Percentiles rank a stretch among this genome's conserved stretches.
Conservation (phyloP, 1,284 basidiomycete species). For the Marasmius tenuissimus region DNA sequence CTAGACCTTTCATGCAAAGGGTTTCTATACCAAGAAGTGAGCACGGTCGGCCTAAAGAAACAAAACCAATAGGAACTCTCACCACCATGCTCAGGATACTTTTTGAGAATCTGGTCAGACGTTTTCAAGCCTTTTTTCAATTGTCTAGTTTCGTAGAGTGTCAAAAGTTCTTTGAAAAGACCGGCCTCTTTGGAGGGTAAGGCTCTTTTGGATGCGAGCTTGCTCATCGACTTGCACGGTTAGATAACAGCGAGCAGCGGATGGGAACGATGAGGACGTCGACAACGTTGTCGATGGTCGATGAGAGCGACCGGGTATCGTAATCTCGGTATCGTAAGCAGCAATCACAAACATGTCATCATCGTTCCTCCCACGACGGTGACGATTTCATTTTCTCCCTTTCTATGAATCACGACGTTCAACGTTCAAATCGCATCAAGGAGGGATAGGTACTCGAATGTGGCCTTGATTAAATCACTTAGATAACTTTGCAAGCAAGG, state of each 20-base stretch:
- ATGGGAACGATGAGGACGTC: neutral
- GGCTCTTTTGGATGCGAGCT: slow-evolving; percentile 37
- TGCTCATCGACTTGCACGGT: neutral
- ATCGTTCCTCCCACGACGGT: too few species aligned
- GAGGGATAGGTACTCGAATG: too few species aligned
- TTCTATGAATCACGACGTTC: too few species aligned
- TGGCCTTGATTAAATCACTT: too few species aligned
- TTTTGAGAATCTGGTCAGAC: slow-evolving; percentile 93
- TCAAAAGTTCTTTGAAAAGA: slow-evolving; percentile 89
- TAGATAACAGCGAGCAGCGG: slow-evolving; percentile 4
- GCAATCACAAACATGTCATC: too few species aligned
- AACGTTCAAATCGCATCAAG: too few species aligned
- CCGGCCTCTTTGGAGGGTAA: slow-evolving; percentile 78
- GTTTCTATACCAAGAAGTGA: slow-evolving; percentile 61
- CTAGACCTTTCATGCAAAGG: slow-evolving; percentile 90
- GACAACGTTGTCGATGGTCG: too few species aligned
- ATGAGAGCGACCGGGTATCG: too few species aligned
- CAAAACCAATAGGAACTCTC: slow-evolving; percentile 17
- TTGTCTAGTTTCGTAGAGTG: slow-evolving; percentile 87
- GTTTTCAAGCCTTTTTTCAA: slow-evolving; percentile 91
- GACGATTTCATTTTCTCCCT: too few species aligned
- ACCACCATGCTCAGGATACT: slow-evolving; percentile 96
- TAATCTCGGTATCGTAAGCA: too few species aligned
- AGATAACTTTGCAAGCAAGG: too few species aligned
- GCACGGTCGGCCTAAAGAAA: too few species aligned